phyloP scores from a whole-genome alignment of 2,329 filamentous ascomycete genomes.

The Sporothrix inflata region DNA sequence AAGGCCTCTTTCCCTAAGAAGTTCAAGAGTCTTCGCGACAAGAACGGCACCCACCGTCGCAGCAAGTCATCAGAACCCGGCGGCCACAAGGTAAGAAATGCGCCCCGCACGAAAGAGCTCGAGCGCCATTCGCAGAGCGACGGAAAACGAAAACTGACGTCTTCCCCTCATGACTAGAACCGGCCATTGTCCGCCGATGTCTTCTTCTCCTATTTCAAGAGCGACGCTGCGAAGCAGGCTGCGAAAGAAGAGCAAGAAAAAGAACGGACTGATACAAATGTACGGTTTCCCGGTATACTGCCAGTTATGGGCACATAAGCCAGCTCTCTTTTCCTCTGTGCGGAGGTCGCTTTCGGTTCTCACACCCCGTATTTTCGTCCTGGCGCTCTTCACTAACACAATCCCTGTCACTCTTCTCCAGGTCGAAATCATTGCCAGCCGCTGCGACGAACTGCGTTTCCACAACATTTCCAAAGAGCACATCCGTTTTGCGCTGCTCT shows the following conservation, averaged over 20 bases:
- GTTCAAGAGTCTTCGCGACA: constrained; percentile 73
- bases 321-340: not conserved
- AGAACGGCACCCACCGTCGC: constrained; percentile 56
- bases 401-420: constrained; percentile 34
- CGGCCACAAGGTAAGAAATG: constrained; percentile 50
- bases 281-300: not conserved
- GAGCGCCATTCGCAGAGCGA: not conserved
- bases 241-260: constrained; percentile 58
- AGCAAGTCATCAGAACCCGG: constrained; percentile 59
- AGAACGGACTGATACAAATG: constrained; percentile 37
- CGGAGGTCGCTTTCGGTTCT: not conserved
- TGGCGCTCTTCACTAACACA: not conserved
- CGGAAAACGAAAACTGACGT: not conserved
- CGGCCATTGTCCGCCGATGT: constrained; percentile 59
- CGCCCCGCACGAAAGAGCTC: not conserved
- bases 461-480: constrained; percentile 59
- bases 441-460: constrained; percentile 50
- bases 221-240: constrained; percentile 59
- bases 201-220: constrained; percentile 67
- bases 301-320: not conserved
- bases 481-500: constrained; percentile 59
- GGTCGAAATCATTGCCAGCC: constrained; percentile 48
- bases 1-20: constrained; percentile 61
- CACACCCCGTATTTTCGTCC: not conserved
- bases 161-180: constrained; percentile 42